phyloP scores from a whole-genome alignment of 164 flowering plant species.

The Amborella trichopoda region DNA sequence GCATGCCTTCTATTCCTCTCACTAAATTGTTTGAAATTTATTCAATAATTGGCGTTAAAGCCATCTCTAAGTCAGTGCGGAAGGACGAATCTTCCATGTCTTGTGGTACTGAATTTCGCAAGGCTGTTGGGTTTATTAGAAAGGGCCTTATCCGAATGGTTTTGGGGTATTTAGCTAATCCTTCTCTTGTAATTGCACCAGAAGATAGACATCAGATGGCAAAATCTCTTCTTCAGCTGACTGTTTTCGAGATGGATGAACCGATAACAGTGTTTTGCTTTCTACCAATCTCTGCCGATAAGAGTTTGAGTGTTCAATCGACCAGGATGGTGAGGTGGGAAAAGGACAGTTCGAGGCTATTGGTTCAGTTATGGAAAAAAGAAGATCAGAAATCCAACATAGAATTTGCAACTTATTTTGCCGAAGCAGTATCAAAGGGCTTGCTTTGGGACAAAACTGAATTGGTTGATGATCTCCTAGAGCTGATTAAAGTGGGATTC shows the following conservation, averaged over 20 bases:
- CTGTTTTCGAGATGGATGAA: slow-evolving; percentile 25
- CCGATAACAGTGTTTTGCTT: slow-evolving; percentile 21
- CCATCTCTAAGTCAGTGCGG: slow-evolving; percentile 34
- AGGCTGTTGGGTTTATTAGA: slow-evolving; percentile 11
- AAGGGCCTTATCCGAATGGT: slow-evolving; percentile 29
- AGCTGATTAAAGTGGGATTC: slow-evolving; percentile 47
- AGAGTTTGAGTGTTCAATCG: slow-evolving; percentile 13
- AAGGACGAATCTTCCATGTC: slow-evolving; percentile 16
- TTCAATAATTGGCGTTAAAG: slow-evolving; percentile 33
- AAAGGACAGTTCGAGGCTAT: slow-evolving; percentile 25
- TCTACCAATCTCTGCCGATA: slow-evolving; percentile 9
- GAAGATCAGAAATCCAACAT: slow-evolving; percentile 19
- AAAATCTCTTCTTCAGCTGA: slow-evolving; percentile 22
- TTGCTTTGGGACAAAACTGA: slow-evolving; percentile 46
- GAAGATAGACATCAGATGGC: slow-evolving; percentile 27
- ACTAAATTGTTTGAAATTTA: slow-evolving; percentile 28
- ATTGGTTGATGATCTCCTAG: slow-evolving; percentile 23
- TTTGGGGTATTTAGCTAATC: slow-evolving; percentile 39
- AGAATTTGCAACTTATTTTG: slow-evolving; percentile 36
- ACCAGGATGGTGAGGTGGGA: slow-evolving; percentile 46
- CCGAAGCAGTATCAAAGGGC: slow-evolving; percentile 51
- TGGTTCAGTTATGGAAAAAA: slow-evolving; percentile 25
- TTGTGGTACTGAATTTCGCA: slow-evolving; percentile 10
- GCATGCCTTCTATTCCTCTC: slow-evolving; percentile 20
- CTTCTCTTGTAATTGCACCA: slow-evolving; percentile 22